These are phyloP conservation scores for Epichloe sibirici DNA, from an alignment of 2,329 filamentous ascomycete species.

Conservation along the genomic window DNA sequence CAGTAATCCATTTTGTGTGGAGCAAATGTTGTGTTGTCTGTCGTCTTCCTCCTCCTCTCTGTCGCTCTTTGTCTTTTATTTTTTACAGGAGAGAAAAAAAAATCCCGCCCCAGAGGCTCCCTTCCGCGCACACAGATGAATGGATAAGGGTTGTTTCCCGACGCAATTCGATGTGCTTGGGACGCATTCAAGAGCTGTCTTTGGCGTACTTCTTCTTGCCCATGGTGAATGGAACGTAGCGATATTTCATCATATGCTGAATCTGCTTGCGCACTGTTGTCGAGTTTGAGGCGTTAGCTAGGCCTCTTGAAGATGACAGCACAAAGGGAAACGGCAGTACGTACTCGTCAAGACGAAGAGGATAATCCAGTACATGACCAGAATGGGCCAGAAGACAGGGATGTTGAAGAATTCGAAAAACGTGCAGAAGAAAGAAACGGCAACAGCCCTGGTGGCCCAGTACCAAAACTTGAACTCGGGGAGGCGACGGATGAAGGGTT, in stretches of 20 bases:
- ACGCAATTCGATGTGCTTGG: background rate
- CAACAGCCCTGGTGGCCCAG: slow-evolving; percentile 76
- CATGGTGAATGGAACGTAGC: slow-evolving; percentile 87
- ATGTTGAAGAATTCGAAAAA: slow-evolving; percentile 95
- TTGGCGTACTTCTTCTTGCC: slow-evolving; percentile 75
- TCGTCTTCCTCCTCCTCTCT: background rate
- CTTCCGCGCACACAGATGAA: background rate
- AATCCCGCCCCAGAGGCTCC: background rate
- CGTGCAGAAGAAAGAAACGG: slow-evolving; percentile 73
- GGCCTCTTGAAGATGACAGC: background rate
- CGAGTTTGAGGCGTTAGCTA: background rate
- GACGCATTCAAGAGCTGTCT: slow-evolving; percentile 35
- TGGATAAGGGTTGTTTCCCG: background rate
- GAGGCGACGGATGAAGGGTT: slow-evolving; percentile 87
- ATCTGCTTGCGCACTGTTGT: slow-evolving; percentile 92
- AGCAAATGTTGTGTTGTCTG: background rate
- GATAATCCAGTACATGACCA: slow-evolving; percentile 98
- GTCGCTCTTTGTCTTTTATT: background rate
- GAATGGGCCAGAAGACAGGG: slow-evolving; percentile 96
- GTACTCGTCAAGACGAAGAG: slow-evolving; percentile 88
- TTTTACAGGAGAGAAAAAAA: background rate
- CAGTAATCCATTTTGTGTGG: background rate
- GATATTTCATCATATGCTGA: slow-evolving; percentile 99
- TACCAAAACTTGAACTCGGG: slow-evolving; percentile 99
- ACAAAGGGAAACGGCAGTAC: slow-evolving; percentile 23